These are phyloP conservation scores for Phoenix dactylifera DNA, from an alignment of 176 grass and related monocot genomes.

Conservation along the genomic window DNA sequence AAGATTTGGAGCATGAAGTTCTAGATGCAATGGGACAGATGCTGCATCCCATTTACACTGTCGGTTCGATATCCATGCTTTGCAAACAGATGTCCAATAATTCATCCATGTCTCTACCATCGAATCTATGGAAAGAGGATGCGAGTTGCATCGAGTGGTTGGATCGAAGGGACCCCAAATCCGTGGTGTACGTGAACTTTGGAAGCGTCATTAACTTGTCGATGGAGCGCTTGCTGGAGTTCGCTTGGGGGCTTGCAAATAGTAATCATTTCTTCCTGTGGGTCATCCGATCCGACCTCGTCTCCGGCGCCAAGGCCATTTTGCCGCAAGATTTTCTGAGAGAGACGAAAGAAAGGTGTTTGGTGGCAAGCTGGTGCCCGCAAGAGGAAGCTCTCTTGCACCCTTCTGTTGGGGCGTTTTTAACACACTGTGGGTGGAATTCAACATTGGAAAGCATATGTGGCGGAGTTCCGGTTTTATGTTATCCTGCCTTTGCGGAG, in stretches of 20 bases:
- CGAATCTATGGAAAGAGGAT: no score
- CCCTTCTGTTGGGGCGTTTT: constrained; percentile 25
- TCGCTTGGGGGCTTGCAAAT: no score
- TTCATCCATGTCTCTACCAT: no score
- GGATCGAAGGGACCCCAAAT: no score
- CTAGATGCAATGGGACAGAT: constrained; percentile 16
- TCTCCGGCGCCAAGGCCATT: not conserved
- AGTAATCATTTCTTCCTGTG: no score
- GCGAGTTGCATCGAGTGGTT: no score
- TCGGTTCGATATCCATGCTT: no score
- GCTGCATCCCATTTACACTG: not conserved
- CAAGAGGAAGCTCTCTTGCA: constrained; percentile 31
- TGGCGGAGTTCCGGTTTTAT: constrained; percentile 10
- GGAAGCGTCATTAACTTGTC: no score
- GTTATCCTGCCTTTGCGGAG: constrained; percentile 30
- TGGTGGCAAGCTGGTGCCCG: constrained; percentile 32
- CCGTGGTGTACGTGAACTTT: no score
- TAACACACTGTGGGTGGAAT: constrained; percentile 43
- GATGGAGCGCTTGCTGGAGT: no score
- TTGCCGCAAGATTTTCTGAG: constrained; percentile 5
- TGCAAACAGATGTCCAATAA: no score
- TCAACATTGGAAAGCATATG: constrained; percentile 23
- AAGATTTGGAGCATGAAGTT: constrained; percentile 33
- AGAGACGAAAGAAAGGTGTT: constrained; percentile 17
- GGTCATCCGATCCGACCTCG: constrained; percentile 1